Percentiles rank a stretch among this genome's conserved stretches.
phyloP scores from a whole-genome alignment of 202 grass and related monocot genomes.

The Alloteropsis angusta region DNA sequence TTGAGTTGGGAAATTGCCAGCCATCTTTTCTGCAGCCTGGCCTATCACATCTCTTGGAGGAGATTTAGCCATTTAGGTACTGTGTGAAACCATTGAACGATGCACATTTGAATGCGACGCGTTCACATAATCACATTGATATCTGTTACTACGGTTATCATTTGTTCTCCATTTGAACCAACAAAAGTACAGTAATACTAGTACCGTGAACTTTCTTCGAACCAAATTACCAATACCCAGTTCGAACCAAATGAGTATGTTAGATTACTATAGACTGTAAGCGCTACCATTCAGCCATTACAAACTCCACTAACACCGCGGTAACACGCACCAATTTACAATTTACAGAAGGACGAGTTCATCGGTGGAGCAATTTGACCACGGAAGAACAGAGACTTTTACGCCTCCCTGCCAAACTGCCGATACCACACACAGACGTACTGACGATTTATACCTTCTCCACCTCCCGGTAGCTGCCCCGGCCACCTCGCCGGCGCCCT shows the following conservation, averaged over 20 bases:
- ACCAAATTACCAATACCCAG: not conserved
- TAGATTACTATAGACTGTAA: not conserved
- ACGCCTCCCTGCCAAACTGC: not conserved
- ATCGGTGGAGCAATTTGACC: not conserved
- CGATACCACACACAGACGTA: not conserved
- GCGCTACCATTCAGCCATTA: not conserved
- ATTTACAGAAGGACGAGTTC: conserved; percentile 7
- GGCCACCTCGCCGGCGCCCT: not conserved
- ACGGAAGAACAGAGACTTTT: not conserved
- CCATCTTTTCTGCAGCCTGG: not conserved
- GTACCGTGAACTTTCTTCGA: not conserved
- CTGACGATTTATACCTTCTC: conserved; percentile 12
- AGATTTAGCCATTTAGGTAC: not conserved
- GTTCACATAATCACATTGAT: not conserved
- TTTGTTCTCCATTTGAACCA: not conserved
- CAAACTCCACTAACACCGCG: not conserved
- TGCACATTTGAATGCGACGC: not conserved
- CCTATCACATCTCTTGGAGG: not conserved
- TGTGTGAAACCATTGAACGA: not conserved
- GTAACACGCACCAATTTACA: not conserved
- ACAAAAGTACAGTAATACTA: not conserved
- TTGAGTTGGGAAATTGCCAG: not conserved
- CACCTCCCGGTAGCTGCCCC: conserved; percentile 24
- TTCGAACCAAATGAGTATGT: not conserved
- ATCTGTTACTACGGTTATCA: not conserved